These are phyloP conservation scores for Zarea fungicola DNA, from an alignment of 2,329 filamentous ascomycete species.

Conservation along the genomic window DNA sequence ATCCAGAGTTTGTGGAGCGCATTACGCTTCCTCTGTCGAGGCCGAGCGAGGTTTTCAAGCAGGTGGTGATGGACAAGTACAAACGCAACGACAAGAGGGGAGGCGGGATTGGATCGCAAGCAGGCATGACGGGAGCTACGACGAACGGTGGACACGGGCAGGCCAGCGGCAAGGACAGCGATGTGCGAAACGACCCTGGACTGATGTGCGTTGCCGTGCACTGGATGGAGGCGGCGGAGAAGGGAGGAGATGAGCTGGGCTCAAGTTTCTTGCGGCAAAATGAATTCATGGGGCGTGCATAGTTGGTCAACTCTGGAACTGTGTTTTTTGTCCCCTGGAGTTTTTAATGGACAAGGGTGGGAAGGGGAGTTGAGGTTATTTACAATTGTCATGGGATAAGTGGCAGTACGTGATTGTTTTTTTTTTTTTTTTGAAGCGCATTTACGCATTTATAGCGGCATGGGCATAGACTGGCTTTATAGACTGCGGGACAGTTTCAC, in stretches of 20 bases:
- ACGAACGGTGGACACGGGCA: background rate
- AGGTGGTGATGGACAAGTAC: slow-evolving; percentile 71
- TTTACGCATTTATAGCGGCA: background rate
- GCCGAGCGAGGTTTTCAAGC: slow-evolving; percentile 85
- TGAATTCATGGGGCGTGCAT: slow-evolving; percentile 34
- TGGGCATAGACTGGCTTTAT: slow-evolving; percentile 8
- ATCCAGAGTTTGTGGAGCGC: slow-evolving; percentile 76
- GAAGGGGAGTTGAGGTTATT: too few relatives aligned
- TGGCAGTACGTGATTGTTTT: background rate
- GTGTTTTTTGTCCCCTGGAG: background rate
- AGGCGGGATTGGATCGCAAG: slow-evolving; percentile 18
- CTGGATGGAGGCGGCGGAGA: slow-evolving; percentile 90
- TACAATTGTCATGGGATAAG: background rate
- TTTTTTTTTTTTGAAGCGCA: background rate
- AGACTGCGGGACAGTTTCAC: slow-evolving; percentile 7
- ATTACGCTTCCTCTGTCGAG: slow-evolving; percentile 79
- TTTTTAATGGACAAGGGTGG: background rate
- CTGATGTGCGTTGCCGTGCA: slow-evolving; percentile 93
- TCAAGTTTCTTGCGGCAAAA: slow-evolving; percentile 73
- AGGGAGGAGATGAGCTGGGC: slow-evolving; percentile 81
- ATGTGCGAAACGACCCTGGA: slow-evolving; percentile 69
- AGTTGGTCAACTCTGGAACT: slow-evolving; percentile 16
- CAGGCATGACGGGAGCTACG: slow-evolving; percentile 19
- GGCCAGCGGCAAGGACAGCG: slow-evolving; percentile 32
- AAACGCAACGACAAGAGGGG: slow-evolving; percentile 34